Evolutionary conservation across 768 basidiomycete species (phyloP).

Genomic region (Auricularia heimuer): DNA sequence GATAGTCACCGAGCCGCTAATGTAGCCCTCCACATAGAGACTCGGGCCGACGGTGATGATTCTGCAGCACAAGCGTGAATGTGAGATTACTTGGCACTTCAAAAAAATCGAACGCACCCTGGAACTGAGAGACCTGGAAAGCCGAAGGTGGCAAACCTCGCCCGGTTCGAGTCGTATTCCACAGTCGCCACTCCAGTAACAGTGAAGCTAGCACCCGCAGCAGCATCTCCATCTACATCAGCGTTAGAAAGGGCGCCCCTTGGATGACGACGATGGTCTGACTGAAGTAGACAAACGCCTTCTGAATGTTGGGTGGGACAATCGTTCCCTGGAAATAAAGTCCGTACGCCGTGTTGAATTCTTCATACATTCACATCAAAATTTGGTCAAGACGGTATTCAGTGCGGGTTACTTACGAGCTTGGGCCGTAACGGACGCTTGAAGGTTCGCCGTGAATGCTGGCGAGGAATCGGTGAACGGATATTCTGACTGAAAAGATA

Average conservation of each 20-base stretch:
- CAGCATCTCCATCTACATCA: not conserved
- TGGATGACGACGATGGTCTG: not conserved
- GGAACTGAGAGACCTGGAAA: constrained; percentile 4
- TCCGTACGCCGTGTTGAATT: not conserved
- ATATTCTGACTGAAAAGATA: not conserved
- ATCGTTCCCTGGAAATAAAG: not conserved
- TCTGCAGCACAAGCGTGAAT: not conserved
- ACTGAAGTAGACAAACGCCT: not conserved
- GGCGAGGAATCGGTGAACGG: not conserved
- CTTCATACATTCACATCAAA: not conserved
- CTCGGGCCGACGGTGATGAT: not conserved
- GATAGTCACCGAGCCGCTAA: not conserved
- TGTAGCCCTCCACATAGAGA: not conserved
- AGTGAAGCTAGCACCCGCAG: constrained; percentile 3
- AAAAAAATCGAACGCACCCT: not conserved
- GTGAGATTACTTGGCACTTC: no score
- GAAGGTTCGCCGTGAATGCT: not conserved
- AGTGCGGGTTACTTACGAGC: not conserved
- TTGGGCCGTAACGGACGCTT: not conserved
- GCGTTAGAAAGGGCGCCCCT: not conserved
- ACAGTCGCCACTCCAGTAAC: not conserved
- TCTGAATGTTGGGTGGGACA: not conserved
- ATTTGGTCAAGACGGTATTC: no score
- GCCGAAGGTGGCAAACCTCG: constrained; percentile 1
- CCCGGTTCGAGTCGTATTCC: not conserved